Evolutionary conservation across 2,329 filamentous ascomycete genomes (phyloP).

Genomic region (Alternaria longipes): DNA sequence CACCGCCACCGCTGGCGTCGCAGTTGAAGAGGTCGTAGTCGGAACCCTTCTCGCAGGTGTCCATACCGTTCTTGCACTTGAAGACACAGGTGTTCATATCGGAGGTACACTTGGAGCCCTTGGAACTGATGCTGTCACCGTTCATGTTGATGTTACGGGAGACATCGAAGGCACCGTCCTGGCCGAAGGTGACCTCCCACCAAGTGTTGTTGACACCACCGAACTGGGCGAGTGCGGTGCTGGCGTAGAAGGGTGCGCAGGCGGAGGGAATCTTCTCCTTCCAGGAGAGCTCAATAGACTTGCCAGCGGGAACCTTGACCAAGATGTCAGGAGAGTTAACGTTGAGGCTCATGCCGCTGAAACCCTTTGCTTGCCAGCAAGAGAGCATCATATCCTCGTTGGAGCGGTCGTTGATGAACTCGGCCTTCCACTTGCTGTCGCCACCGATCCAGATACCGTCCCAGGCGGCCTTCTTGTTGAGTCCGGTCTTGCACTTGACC

Average conservation of each 20-base stretch:
- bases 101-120: constrained; percentile 53
- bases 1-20: constrained; percentile 32
- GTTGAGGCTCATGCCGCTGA: constrained; percentile 51
- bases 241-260: constrained; percentile 52
- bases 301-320: constrained; percentile 51
- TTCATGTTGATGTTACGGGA: constrained; percentile 58
- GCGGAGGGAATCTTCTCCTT: constrained; percentile 51
- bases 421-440: constrained; percentile 46
- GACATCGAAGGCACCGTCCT: constrained; percentile 53
- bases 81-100: constrained; percentile 57
- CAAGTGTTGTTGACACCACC: constrained; percentile 57
- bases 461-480: constrained; percentile 41
- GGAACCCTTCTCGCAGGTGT: constrained; percentile 47
- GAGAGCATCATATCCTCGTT: constrained; percentile 44
- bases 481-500: constrained; percentile 35
- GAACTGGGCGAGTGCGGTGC: constrained; percentile 44
- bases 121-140: constrained; percentile 53
- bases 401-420: constrained; percentile 48
- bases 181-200: constrained; percentile 56
- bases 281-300: constrained; percentile 51
- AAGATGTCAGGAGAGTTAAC: constrained; percentile 48
- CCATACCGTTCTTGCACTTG: constrained; percentile 48
- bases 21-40: constrained; percentile 54
- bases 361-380: constrained; percentile 49
- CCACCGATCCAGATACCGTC: constrained; percentile 49